Percentiles rank a stretch among this genome's conserved stretches.
Evolutionary conservation across 345 rosid species (phyloP).

Genomic region (Eucalyptus regnans): DNA sequence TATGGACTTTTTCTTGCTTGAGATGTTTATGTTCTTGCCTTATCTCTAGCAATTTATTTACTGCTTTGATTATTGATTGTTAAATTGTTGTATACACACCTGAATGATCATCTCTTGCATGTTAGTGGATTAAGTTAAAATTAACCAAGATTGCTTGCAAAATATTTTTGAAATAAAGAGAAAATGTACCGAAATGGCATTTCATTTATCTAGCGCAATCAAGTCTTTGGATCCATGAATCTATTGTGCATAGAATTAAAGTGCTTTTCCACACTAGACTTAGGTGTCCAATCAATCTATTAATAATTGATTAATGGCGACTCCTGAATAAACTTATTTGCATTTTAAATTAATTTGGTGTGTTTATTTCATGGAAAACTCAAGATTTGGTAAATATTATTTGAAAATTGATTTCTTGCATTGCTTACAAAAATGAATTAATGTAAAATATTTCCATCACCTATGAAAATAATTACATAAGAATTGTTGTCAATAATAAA

Average conservation of each 20-base stretch:
- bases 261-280: neutral
- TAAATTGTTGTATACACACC: no score
- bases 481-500: neutral
- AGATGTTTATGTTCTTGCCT: neutral
- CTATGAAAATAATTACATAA: neutral
- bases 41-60: neutral
- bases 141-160: neutral
- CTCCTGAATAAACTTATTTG: accelerated
- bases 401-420: neutral
- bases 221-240: neutral
- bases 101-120: neutral
- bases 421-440: neutral
- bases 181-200: neutral
- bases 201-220: neutral
- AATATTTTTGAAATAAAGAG: neutral
- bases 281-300: neutral
- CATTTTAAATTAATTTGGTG: no score
- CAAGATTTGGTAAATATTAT: neutral
- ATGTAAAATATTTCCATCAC: neutral
- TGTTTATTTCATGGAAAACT: neutral
- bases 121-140: neutral
- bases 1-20: neutral
- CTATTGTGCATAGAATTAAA: neutral
- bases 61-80: neutral
- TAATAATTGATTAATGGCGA: neutral